Evolutionary conservation across 2,329 filamentous ascomycete species (phyloP), one percentile per base, ranked within the genome.

Genomic region (Claviceps monticola): DNA sequence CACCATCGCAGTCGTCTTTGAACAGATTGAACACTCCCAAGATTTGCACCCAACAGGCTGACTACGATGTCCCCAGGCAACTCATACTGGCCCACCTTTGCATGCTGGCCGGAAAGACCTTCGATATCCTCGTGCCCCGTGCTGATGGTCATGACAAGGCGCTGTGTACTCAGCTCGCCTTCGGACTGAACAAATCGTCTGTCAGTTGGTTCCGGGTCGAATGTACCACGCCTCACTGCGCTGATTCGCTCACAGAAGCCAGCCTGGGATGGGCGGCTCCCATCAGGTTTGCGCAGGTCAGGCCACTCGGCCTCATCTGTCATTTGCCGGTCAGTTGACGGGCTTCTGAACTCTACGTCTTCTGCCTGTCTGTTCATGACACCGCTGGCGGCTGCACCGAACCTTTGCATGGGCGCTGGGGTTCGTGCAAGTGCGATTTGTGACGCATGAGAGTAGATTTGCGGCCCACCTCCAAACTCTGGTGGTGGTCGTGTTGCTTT

Each of bases 381-480:
- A 37, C 29, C 17, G 19, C 19, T 8, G 29, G 39, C 16, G 7
- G 14, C 7, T 37, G 34, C 29, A 41, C 21, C 19, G 29, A 26
- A 26, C 5, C 17, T 14, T 19, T 38, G 23, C 8, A 39, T 29
- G 5, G 29, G 46, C 11, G 39, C 42, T 39, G 54, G 54, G 5
- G 49, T 56, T 46, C 45, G 48, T 47, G 50, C 48, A 16, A 52
- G 50, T 5, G 51, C 39, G 5, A 39, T 49, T 8, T 55, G 54
- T 2, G 34, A 37, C 23, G 38, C 53, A 4, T 47, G 50, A 5
- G 50, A 50, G 43, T 47, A 49, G 13, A 41, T 42, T 8, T 48
- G n/a, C 9, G 53, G 26, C 29, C 37, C n/a, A 21, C 38, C 5
- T 21, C 5, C 4, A 9, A 19, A 38, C 26, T 37, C 45, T 1